Conservation (phyloP, 2,329 filamentous ascomycete species). For the Phialemoniopsis sp. region DNA sequence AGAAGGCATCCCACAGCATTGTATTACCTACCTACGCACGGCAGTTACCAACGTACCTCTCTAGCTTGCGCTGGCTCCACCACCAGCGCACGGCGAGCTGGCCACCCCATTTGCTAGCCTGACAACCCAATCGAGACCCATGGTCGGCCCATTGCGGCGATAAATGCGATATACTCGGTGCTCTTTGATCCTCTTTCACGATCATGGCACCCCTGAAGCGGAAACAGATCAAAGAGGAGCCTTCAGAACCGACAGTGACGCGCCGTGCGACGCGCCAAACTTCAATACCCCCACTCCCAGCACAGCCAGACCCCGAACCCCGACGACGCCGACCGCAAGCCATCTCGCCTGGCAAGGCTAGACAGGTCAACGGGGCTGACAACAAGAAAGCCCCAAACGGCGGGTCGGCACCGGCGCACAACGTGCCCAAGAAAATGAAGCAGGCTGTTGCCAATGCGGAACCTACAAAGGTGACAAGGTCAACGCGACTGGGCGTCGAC, state of each 20-base stretch:
- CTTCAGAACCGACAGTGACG: constrained; percentile 8
- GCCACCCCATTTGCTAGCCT: too few relatives aligned
- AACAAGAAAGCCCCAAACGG: background rate
- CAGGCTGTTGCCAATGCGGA: constrained; percentile 1
- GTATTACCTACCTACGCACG: too few relatives aligned
- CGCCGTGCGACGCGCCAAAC: constrained; percentile 27
- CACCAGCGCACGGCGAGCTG: background rate
- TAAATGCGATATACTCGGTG: background rate
- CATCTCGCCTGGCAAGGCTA: constrained; percentile 5
- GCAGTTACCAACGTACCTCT: too few relatives aligned
- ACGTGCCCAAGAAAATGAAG: constrained; percentile 15
- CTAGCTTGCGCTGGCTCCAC: background rate
- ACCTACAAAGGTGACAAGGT: constrained; percentile 8
- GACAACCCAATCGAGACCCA: too few relatives aligned
- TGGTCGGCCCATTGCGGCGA: too few relatives aligned
- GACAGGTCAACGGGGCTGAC: background rate
- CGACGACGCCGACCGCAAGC: constrained; percentile 15
- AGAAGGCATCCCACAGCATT: too few relatives aligned
- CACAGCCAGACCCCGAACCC: constrained; percentile 21
- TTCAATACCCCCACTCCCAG: constrained; percentile 25
- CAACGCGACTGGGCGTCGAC: constrained; percentile 9
- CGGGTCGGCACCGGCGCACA: constrained; percentile 6
- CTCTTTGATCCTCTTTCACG: too few relatives aligned
- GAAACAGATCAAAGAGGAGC: background rate
- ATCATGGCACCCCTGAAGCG: too few relatives aligned